Conservation (phyloP, 2,329 filamentous ascomycete species). For the Aspergillus puulaauensis region DNA sequence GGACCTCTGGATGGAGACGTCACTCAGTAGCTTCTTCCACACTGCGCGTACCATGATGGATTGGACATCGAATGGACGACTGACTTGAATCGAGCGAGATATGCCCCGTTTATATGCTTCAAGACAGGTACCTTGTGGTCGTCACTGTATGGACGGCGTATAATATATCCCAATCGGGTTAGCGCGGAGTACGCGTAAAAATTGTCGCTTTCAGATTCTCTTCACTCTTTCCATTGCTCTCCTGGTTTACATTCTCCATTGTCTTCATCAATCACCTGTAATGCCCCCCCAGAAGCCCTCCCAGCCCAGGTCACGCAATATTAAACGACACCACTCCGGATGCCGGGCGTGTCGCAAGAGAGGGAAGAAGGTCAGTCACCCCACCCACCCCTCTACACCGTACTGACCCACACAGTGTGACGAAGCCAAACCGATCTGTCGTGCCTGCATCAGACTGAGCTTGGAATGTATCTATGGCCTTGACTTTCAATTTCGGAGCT, state of each 20-base stretch:
- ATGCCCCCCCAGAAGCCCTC: background rate
- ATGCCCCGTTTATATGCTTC: background rate
- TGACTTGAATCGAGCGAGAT: background rate
- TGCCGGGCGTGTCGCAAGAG: constrained; percentile 15
- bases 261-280: no score
- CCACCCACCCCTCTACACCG: no score
- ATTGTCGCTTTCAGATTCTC: background rate
- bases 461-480: constrained; percentile 17
- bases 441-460: constrained; percentile 11
- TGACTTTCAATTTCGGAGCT: constrained; percentile 11
- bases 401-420: constrained; percentile 12
- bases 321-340: constrained; percentile 6
- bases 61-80: no score
- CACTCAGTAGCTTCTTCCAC: constrained; percentile 26
- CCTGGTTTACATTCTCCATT: background rate
- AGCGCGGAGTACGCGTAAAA: background rate
- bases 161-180: background rate
- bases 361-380: constrained; percentile 14
- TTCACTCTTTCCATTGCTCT: background rate
- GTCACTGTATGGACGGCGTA: background rate
- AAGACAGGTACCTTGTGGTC: background rate
- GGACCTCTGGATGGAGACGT: constrained; percentile 53
- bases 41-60: constrained; percentile 10
- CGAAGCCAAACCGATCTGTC: constrained; percentile 14
- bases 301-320: background rate